A percentile compares a stretch with the other conserved stretches of the same genome.
Conservation (phyloP, 2,329 filamentous ascomycete species). For the Thelonectria rubi region DNA sequence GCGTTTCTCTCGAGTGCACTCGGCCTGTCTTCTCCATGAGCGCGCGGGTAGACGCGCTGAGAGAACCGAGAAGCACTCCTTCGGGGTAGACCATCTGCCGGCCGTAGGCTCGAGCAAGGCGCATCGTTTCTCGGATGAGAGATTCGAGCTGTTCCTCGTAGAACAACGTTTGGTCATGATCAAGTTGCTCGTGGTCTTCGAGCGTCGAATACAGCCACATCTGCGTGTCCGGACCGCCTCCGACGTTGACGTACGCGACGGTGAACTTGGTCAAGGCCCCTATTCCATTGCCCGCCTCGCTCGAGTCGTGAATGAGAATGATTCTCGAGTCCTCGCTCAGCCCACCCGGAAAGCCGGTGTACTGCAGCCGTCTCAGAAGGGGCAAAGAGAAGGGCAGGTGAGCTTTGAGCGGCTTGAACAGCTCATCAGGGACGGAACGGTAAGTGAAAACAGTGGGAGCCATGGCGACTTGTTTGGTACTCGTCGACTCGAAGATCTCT, state of each 20-base stretch:
- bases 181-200: slow-evolving; percentile 46
- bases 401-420: slow-evolving; percentile 58
- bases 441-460: slow-evolving; percentile 35
- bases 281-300: slow-evolving; percentile 1
- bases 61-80: slow-evolving; percentile 49
- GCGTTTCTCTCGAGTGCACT: slow-evolving; percentile 41
- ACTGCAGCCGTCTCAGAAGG: slow-evolving; percentile 70
- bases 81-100: slow-evolving; percentile 33
- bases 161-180: slow-evolving; percentile 17
- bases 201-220: slow-evolving; percentile 69
- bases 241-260: slow-evolving; percentile 69
- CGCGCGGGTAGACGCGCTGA: slow-evolving; percentile 44
- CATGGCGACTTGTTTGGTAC: slow-evolving; percentile 25
- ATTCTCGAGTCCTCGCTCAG: slow-evolving; percentile 55
- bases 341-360: slow-evolving; percentile 54
- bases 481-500: background rate
- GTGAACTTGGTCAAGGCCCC: slow-evolving; percentile 51
- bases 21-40: slow-evolving; percentile 40
- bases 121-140: slow-evolving; percentile 44
- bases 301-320: slow-evolving; percentile 47
- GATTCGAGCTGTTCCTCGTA: slow-evolving; percentile 48
- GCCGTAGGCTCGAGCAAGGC: slow-evolving; percentile 39
- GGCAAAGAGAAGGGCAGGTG: slow-evolving; percentile 68
- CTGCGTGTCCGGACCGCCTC: slow-evolving; percentile 69
- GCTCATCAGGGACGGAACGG: slow-evolving; percentile 42